phyloP scores from a whole-genome alignment of 73 alveolate genomes.

The Uronychia setigera region DNA sequence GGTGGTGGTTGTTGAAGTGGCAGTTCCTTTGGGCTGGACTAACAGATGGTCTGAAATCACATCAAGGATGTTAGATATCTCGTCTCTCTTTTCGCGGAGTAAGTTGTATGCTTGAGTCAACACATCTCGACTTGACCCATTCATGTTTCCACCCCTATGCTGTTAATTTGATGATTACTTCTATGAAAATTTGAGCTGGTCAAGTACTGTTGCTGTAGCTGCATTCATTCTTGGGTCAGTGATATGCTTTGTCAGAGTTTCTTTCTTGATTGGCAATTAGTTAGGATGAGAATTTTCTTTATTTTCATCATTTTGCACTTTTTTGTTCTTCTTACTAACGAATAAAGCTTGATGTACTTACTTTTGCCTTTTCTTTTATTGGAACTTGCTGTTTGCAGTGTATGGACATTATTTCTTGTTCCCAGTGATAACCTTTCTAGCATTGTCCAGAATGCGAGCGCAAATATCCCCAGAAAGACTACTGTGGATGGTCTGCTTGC shows the following conservation, averaged over 20 bases:
- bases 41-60: neutral
- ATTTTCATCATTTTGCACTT: neutral
- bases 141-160: neutral
- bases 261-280: neutral
- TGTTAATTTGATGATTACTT: neutral
- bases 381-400: neutral
- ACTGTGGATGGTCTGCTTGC: neutral
- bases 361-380: neutral
- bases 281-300: neutral
- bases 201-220: neutral
- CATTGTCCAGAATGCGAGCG: neutral
- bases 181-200: neutral
- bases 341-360: neutral
- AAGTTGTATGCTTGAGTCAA: neutral
- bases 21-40: neutral
- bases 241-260: neutral
- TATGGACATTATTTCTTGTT: neutral
- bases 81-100: neutral
- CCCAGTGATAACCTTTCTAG: neutral
- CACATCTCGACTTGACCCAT: neutral
- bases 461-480: neutral
- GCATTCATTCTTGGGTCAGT: neutral
- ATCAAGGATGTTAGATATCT: neutral
- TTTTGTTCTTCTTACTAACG: neutral
- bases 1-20: neutral